A percentile compares a stretch with the other conserved stretches of the same genome.
These are phyloP conservation scores for Candida yuanshanica DNA, from an alignment of 805 yeast genomes.

Conservation along the genomic window DNA sequence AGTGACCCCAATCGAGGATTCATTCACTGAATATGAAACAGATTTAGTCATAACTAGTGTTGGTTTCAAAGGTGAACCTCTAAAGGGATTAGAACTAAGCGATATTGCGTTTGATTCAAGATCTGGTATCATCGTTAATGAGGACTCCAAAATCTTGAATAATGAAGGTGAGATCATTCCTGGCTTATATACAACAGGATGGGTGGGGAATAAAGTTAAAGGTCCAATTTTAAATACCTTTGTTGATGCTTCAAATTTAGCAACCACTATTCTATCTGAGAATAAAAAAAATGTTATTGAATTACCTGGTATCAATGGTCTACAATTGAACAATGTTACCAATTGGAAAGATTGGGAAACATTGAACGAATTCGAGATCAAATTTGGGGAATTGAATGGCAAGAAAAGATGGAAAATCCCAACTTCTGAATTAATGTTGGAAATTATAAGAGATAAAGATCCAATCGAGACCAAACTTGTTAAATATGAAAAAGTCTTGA, in stretches of 20 bases:
- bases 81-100: conserved; percentile 44
- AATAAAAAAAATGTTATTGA: conserved; percentile 24
- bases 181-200: conserved; percentile 78
- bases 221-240: conserved; percentile 92
- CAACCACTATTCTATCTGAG: conserved; percentile 58
- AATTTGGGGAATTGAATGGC: conserved; percentile 40
- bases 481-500: neutral
- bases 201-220: conserved; percentile 82
- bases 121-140: conserved; percentile 41
- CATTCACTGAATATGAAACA: conserved; percentile 30
- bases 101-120: conserved; percentile 42
- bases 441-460: conserved; percentile 17
- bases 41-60: conserved; percentile 76
- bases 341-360: conserved; percentile 65
- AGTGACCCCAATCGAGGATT: conserved; percentile 21
- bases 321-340: conserved; percentile 27
- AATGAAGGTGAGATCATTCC: conserved; percentile 20
- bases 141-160: conserved; percentile 38
- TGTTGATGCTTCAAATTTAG: conserved; percentile 75
- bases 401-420: conserved; percentile 57
- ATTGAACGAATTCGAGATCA: conserved; percentile 48
- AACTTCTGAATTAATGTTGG: conserved; percentile 43
- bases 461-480: conserved; percentile 2
- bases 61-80: conserved; percentile 71
- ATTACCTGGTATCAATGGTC: conserved; percentile 29